Percentiles rank a stretch among this genome's conserved stretches.
These are phyloP conservation scores for Penicillium fimorum DNA, from an alignment of 495 filamentous ascomycete genomes.

Conservation along the genomic window DNA sequence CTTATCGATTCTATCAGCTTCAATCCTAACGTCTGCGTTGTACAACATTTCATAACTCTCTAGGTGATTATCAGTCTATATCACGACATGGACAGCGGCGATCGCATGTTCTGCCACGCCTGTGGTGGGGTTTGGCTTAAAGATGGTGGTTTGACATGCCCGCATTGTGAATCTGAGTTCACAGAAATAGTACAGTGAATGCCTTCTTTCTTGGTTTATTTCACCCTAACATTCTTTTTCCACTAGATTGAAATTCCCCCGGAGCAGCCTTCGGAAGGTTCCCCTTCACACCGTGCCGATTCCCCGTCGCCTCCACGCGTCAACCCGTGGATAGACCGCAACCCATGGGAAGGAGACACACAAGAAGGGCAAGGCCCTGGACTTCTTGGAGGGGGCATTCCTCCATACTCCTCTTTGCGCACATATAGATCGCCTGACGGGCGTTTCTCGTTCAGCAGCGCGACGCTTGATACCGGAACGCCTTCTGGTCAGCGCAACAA, in stretches of 20 bases:
- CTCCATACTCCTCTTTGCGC: constrained; percentile 29
- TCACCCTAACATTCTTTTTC: constrained; percentile 7
- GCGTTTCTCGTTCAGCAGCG: constrained; percentile 39
- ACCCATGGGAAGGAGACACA: constrained; percentile 40
- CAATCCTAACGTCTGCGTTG: constrained; percentile 2
- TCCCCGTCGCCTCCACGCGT: constrained; percentile 13
- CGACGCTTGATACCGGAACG: constrained; percentile 31
- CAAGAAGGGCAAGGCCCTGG: constrained; percentile 35
- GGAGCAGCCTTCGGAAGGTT: constrained; percentile 24
- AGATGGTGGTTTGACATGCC: constrained; percentile 69
- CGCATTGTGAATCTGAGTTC: constrained; percentile 73
- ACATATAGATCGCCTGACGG: constrained; percentile 50
- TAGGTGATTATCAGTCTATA: not conserved
- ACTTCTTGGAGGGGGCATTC: not conserved
- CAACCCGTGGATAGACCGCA: constrained; percentile 36
- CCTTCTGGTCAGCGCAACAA: constrained; percentile 20
- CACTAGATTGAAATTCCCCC: constrained; percentile 38
- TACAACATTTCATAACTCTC: constrained; percentile 3
- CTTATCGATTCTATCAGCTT: constrained; percentile 6
- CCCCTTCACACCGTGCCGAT: constrained; percentile 21
- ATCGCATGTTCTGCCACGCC: constrained; percentile 78
- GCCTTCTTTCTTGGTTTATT: constrained; percentile 22
- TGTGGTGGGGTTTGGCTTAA: constrained; percentile 79
- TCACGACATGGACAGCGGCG: constrained; percentile 35
- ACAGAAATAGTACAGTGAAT: constrained; percentile 66